Base-by-base conservation (phyloP, 2,329 filamentous ascomycete species). In the Cladophialophora exuberans region DNA sequence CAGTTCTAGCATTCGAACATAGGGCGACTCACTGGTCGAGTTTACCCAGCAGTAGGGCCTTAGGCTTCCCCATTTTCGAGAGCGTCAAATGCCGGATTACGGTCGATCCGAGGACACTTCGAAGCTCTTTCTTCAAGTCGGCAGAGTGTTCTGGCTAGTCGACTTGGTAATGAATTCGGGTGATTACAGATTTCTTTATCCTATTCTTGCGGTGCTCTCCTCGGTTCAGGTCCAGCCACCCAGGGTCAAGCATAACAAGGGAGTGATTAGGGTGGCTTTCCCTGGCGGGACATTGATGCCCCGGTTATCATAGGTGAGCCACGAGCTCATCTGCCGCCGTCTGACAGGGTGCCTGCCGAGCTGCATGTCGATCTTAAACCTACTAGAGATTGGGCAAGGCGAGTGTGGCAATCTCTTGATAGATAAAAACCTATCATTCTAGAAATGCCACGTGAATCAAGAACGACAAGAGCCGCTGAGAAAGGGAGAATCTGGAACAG, bases 11-110 rank as follows among this genome's bases (percentile, higher is more conserved):
- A 26, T 39, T 42, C 31, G 13, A 39, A 39, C 13, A 6, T 18
- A 41, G n/a, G 20, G 6, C 17, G 6, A 79, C 82, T 62, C 72
- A 87, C 85, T 85, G 82, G 52, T 81, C 78, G 59, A 89, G 83
- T 35, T 75, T 67, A 45, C 86, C 85, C 18, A 89, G 72, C 41
- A 85, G 76, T 6, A 88, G 76, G 43, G 85, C 78, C 65, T 83
- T 85, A 33, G 81, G 78, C 62, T 78, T 83, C 20, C 36, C 46
- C 53, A 56, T 56, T 10, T 26, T 38, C 31, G 13, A 35, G 3
- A 35, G 31, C 6, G 31, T 35, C 31, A 35, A 35, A 17, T 15
- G 13, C 31, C 17, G 2, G 3, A 17, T 9, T 6, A 15, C 3
- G 17, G 17, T 15, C 31, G 31, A 15, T n/a, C n/a, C n/a, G n/a